These are phyloP conservation scores for Euclidium syriacum DNA, from an alignment of 345 rosid species.

Conservation along the genomic window DNA sequence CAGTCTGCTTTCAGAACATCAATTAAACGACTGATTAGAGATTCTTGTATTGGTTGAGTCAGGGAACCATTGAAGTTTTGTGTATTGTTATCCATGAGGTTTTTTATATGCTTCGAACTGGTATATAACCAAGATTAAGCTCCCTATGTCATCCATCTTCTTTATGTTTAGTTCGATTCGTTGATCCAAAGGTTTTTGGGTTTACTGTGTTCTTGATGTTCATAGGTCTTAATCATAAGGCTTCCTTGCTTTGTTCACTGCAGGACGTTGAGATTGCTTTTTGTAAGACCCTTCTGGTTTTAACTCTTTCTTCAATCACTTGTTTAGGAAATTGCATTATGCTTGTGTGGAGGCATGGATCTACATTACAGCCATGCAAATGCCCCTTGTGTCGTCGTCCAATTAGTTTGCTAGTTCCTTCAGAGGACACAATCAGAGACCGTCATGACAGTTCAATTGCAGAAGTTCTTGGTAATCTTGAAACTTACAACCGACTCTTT, in stretches of 20 bases:
- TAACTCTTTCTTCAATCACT: neutral
- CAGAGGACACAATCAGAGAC: conserved; percentile 47
- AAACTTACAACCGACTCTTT: conserved; percentile 67
- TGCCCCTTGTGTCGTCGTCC: conserved; percentile 90
- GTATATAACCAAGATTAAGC: neutral
- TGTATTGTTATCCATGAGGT: neutral
- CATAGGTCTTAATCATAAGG: neutral
- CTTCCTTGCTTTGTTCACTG: neutral
- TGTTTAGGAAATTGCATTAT: conserved; percentile 68
- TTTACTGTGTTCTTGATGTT: neutral
- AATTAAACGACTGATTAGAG: neutral
- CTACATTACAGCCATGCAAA: conserved; percentile 62
- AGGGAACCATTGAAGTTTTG: neutral
- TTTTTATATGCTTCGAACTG: neutral
- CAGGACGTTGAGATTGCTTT: neutral
- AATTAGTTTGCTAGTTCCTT: conserved; percentile 74
- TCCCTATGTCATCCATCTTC: neutral
- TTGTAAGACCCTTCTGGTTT: neutral
- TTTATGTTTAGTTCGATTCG: neutral
- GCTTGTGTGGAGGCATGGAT: conserved; percentile 81
- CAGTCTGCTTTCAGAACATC: too few relatives aligned
- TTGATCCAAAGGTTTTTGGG: neutral
- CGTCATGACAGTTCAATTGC: conserved; percentile 41
- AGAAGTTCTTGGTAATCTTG: conserved; percentile 46
- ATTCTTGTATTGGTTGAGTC: neutral